Percentiles rank a stretch among this genome's conserved stretches.
Conservation (phyloP, 352 stramenopile genomes). For the Phytophthora colocasiae region DNA sequence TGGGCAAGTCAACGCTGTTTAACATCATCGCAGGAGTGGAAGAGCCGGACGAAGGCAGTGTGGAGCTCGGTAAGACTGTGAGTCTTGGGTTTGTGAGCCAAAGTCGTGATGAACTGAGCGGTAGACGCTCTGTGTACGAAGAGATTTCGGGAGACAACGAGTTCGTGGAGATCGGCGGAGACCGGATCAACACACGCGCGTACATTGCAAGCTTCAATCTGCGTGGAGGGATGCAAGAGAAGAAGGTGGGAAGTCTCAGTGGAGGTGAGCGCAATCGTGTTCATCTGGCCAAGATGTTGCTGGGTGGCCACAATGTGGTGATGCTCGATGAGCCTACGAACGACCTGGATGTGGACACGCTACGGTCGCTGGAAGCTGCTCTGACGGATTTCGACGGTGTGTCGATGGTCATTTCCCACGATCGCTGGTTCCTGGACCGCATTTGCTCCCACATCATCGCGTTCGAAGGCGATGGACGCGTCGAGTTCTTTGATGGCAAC, state of each 20-base stretch:
- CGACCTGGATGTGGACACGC: slow-evolving; percentile 86
- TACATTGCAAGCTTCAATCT: slow-evolving; percentile 91
- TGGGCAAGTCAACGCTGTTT: slow-evolving; percentile 97
- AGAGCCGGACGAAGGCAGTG: slow-evolving; percentile 75
- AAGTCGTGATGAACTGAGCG: slow-evolving; percentile 73
- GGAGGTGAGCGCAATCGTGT: slow-evolving; percentile 88
- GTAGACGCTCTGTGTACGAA: slow-evolving; percentile 78
- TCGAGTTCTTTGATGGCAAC: slow-evolving; percentile 88
- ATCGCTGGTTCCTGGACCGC: slow-evolving; percentile 96
- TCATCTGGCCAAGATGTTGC: slow-evolving; percentile 86
- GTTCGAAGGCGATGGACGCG: slow-evolving; percentile 77
- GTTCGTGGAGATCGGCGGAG: slow-evolving; percentile 78
- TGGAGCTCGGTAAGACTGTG: slow-evolving; percentile 83
- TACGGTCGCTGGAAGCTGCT: slow-evolving; percentile 89
- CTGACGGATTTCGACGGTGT: slow-evolving; percentile 92
- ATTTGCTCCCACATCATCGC: slow-evolving; percentile 90
- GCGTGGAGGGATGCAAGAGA: slow-evolving; percentile 86
- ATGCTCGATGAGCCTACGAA: slow-evolving; percentile 92
- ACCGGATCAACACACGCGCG: slow-evolving; percentile 82
- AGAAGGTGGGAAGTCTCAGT: slow-evolving; percentile 78
- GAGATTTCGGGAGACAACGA: slow-evolving; percentile 89
- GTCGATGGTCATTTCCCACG: slow-evolving; percentile 96
- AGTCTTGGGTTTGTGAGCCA: slow-evolving; percentile 84
- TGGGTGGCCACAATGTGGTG: slow-evolving; percentile 86
- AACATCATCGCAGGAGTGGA: slow-evolving; percentile 96